A percentile compares a stretch with the other conserved stretches of the same genome.
phyloP scores from a whole-genome alignment of 164 flowering plant species.

The Kingdonia uniflora region DNA sequence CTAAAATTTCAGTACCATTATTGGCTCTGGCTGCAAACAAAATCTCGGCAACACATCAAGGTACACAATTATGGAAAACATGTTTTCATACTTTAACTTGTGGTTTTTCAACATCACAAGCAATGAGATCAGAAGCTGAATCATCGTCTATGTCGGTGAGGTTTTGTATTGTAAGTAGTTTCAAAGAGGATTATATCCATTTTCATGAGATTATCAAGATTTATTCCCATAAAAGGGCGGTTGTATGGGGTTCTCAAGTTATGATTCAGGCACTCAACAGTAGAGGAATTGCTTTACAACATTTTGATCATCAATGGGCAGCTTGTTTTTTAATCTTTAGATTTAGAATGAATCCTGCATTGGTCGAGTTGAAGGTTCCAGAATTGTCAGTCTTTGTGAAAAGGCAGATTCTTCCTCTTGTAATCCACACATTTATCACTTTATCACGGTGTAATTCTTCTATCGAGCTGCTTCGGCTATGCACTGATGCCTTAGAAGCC shows the following conservation, averaged over 20 bases:
- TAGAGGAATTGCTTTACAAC: slow-evolving; percentile 54
- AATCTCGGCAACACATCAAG: no score
- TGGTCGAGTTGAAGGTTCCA: slow-evolving; percentile 60
- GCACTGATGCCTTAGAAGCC: slow-evolving; percentile 71
- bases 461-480: slow-evolving; percentile 66
- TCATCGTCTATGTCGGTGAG: slow-evolving; percentile 70
- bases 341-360: slow-evolving; percentile 46
- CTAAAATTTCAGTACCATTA: slow-evolving; percentile 51
- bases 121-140: slow-evolving; percentile 61
- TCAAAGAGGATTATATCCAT: slow-evolving; percentile 36
- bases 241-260: no score
- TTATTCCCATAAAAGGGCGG: slow-evolving; percentile 56
- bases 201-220: slow-evolving; percentile 58
- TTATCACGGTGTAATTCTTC: slow-evolving; percentile 77
- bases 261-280: slow-evolving; percentile 58
- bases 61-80: no score
- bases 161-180: slow-evolving; percentile 65
- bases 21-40: no score
- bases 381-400: slow-evolving; percentile 50
- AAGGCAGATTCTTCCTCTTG: slow-evolving; percentile 63
- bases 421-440: slow-evolving; percentile 53
- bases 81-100: no score
- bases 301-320: no score
- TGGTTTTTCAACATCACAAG: no score
- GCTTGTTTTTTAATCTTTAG: no score